Base-by-base conservation (phyloP, 495 filamentous ascomycete species). In the Staphylotrichum longicolle region DNA sequence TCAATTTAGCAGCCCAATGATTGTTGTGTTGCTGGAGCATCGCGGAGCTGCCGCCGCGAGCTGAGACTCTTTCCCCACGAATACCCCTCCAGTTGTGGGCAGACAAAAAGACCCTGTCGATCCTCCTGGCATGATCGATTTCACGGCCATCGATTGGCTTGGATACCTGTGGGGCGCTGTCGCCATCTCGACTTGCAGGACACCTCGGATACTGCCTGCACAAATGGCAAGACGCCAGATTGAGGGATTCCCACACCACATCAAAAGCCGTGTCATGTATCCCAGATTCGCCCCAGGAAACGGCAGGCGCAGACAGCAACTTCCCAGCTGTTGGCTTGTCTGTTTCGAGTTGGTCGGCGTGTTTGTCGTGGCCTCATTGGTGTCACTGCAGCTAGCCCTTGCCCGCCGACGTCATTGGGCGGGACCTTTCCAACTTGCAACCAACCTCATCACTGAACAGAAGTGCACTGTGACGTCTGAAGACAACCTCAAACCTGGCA, bases 391-490 rank as follows among this genome's bases (percentile, higher is more conserved):
- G 37, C 35, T 30, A 15, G 39, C 14, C 40, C 53, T 53, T 8
- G 4, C 54, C 57, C 56, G 48, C 11, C 58, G 58, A 65, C 63
- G 63, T 65, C 63, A 65, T 65, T 30, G 44, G 58, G 42, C 47
- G 63, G 63, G 49, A 41, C 30, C 30, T 37, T 7, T 5, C 1
- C 27, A 51, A 39, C 33, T 3, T 15, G 39, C 27, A n/a, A 34
- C 57, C 46, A 42, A 57, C 45, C 48, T 47, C 46, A n/a, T 11
- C 41, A 32, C 11, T n/a, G 27, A 10, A 15, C 20, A 48, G 30
- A 39, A 44, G 40, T 54, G 58, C 52, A 47, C 30, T 37, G 62
- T 61, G 62, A 64, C 62, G 56, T 59, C 53, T 46, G 52, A 33
- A 32, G 46, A 57, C 54, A 40, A 48, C 40, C 20, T 57, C 53